Percentiles rank a stretch among this genome's conserved stretches.
Conservation (phyloP, 139 green algal species). For the Chlamydomonas eustigma region DNA sequence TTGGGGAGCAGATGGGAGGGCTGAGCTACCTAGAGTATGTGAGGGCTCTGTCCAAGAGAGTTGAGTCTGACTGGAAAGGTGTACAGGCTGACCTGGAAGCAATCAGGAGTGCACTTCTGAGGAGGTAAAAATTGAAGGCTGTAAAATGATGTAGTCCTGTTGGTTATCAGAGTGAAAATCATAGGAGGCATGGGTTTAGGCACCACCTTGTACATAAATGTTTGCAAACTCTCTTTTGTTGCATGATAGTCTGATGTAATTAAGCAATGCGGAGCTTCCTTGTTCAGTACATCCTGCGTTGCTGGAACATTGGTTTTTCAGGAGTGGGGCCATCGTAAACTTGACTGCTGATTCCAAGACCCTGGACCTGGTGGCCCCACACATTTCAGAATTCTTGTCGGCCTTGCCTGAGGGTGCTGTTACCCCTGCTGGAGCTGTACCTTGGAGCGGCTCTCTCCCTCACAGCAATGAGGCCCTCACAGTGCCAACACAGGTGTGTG, state of each 20-base stretch:
- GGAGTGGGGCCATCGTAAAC: constrained; percentile 86
- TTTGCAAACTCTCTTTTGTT: neutral
- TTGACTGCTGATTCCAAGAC: constrained; percentile 84
- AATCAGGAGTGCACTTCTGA: constrained; percentile 74
- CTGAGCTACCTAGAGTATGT: constrained; percentile 90
- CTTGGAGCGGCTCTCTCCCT: no score
- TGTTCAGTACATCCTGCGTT: no score
- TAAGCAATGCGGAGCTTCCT: no score
- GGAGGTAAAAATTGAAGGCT: constrained; percentile 22
- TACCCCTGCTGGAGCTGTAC: no score
- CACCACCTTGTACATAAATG: no score
- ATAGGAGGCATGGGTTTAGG: no score
- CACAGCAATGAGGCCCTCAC: constrained; percentile 81
- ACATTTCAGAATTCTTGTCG: constrained; percentile 72
- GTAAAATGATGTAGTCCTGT: no score
- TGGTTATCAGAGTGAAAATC: no score
- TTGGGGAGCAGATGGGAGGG: constrained; percentile 86
- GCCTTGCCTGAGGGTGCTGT: constrained; percentile 56
- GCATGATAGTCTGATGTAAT: no score
- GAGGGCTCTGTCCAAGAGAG: constrained; percentile 64
- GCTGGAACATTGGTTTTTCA: constrained; percentile 14
- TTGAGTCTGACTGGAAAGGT: constrained; percentile 88
- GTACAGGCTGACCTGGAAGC: constrained; percentile 74
- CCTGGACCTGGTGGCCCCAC: constrained; percentile 50
- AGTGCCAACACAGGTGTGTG: constrained; percentile 92